Base-by-base conservation (phyloP, 805 yeast species). In the Kluyveromyces starmeri region DNA sequence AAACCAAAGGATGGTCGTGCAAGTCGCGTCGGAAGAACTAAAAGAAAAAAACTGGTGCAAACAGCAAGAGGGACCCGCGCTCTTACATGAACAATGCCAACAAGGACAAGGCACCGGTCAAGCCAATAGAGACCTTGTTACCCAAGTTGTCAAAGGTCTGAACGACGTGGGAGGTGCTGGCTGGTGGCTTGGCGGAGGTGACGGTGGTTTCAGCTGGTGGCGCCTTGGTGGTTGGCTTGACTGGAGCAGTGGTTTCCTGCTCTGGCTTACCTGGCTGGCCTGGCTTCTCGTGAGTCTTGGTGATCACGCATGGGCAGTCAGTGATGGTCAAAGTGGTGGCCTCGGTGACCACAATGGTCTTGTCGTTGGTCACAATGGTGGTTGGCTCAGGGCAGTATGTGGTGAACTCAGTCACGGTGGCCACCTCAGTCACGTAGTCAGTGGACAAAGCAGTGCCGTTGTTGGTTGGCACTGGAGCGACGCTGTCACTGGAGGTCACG, bases 371-470 rank as follows among this genome's bases (percentile, higher is more conserved):
- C 45, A 66, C 68, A 41, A 83, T 51, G 41, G 70, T 62, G 50
- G 94, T 83, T 34, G 94, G 63, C 44, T 54, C 65, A 59, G 94
- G 94, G 65, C 94, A 83, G 80, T 78, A 82, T 50, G 94, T 82
- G 64, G 82, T 75, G 72, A 66, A 71, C 53, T 67, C 78, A 52
- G 83, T 75, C 55, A 79, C 83, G 43, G 75, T 77, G 44, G 44
- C 51, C 25, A 45, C 47, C 20, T 41, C 48, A 31, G 55, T 46
- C 37, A 61, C 70, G 41, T 53, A 59, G 61, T 55, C 28, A 9
- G 10, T 19, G 12, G 7, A 9, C 8, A 19, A 6, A 7, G 28
- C 10, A 23, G 14, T 14, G 26, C 13, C 13, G 11, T 20, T 8
- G 13, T n/a, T 24, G 13, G 45, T 57, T 69, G 44, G 70, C 71